Evolutionary conservation across 2,329 filamentous ascomycete species (phyloP).

Genomic region (Nakataea oryzae): DNA sequence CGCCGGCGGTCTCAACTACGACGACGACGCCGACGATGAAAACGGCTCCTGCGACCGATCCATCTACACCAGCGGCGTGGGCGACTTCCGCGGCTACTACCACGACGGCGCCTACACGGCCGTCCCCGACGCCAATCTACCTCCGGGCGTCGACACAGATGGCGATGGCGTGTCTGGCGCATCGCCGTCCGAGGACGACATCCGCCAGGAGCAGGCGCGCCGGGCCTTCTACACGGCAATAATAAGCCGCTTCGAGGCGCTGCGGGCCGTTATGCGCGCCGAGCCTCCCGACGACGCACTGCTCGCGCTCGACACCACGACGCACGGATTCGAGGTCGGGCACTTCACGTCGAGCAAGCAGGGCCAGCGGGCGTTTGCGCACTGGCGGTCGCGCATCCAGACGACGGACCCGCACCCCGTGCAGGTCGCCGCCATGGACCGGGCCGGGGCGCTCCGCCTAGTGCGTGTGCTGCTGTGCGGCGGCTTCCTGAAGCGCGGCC

Average conservation of each 20-base stretch:
- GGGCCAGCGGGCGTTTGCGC: conserved; percentile 25
- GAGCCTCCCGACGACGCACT: conserved; percentile 42
- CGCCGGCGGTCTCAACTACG: conserved; percentile 16
- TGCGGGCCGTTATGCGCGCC: conserved; percentile 51
- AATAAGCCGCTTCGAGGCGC: conserved; percentile 49
- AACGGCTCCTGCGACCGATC: conserved; percentile 22
- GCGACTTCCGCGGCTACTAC: conserved; percentile 56
- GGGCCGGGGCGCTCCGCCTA: conserved; percentile 54
- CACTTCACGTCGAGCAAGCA: conserved; percentile 32
- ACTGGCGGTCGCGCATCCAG: conserved; percentile 42
- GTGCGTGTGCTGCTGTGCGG: conserved; percentile 56
- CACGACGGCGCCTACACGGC: conserved; percentile 72
- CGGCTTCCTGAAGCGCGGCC: conserved; percentile 50
- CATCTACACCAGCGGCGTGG: conserved; percentile 36
- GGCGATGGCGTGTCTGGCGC: conserved; percentile 17
- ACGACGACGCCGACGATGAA: conserved; percentile 17
- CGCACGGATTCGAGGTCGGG: conserved; percentile 43
- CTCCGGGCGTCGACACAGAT: conserved; percentile 12
- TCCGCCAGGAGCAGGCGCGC: conserved; percentile 33
- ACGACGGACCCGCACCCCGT: conserved; percentile 45
- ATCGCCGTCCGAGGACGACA: conserved; percentile 6
- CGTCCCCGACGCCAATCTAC: conserved; percentile 29
- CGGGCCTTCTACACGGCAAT: conserved; percentile 60
- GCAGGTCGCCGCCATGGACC: conserved; percentile 55
- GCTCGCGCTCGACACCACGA: conserved; percentile 36